Evolutionary conservation across 78 protist genomes (phyloP), one percentile per base, ranked within the genome.

Genomic region (Protostelium mycophagum): DNA sequence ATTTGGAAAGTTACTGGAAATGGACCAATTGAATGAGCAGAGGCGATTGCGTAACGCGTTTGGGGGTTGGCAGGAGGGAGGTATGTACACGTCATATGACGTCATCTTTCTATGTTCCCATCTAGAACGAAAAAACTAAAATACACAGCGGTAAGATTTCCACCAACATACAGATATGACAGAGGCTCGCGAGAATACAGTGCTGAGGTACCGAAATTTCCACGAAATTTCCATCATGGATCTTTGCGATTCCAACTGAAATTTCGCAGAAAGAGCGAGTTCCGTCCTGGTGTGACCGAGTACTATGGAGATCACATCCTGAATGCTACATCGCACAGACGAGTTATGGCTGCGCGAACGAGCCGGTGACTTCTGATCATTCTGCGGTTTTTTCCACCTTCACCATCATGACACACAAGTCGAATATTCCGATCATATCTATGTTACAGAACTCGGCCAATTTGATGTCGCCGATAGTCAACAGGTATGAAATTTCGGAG

Each of bases 161-260:
- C 90, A 29, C 98, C 98, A 34, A 94, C 98, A 28, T 96, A 95
- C 89, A 5, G 73, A 51, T 51, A 91, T 90, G 73, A 83, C 91
- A 34, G 85, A 51, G 0, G 86, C 93, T 28, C 28, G 1, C 28
- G n/a, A 1, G 73, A 34, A n/a, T 1, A 51, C 89, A 51, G 35
- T 35, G 35, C 83, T 25, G 36, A 63, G 36, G 35, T 63, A 10
- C 5, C 5, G 29, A 25, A 63, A 83, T 25, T 63, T 16, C 36
- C 5, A 25, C 83, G 16, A 35, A 5, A 23, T 10, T 35, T 37
- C 1, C 51, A 35, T 28, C 91, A 93, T 34, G 85, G 93, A 28
- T 84, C n/a, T n/a, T n/a, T n/a, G n/a, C n/a, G n/a, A n/a, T n/a
- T n/a, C n/a, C n/a, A n/a, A n/a, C n/a, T n/a, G n/a, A n/a, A n/a